phyloP scores from a whole-genome alignment of 345 rosid genomes.

The Eucalyptus regnans region DNA sequence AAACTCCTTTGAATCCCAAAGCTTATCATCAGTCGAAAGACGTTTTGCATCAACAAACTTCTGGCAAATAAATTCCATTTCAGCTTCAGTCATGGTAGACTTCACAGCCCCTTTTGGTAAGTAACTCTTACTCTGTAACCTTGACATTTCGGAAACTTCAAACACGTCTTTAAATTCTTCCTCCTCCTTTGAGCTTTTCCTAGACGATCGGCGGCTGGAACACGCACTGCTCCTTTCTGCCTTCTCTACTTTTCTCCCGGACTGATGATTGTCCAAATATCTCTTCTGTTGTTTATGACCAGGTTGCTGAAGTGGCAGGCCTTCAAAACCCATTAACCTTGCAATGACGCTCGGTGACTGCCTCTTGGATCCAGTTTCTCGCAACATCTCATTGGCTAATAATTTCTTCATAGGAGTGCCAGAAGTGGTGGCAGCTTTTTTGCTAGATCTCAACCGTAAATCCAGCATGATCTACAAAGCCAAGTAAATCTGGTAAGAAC shows the following conservation, averaged over 20 bases:
- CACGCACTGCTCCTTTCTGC: constrained; percentile 24
- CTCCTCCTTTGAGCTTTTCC: constrained; percentile 61
- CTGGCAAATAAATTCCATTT: constrained; percentile 60
- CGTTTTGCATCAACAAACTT: constrained; percentile 73
- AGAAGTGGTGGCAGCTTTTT: constrained; percentile 27
- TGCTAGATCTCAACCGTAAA: constrained; percentile 21
- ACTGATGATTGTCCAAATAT: constrained; percentile 16
- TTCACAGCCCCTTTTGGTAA: constrained; percentile 11
- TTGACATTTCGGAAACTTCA: constrained; percentile 69
- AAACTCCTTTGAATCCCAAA: constrained; percentile 70
- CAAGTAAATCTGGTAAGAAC: not conserved
- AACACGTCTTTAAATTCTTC: constrained; percentile 93
- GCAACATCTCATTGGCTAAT: constrained; percentile 77
- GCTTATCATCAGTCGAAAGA: constrained; percentile 58
- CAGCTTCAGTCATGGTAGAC: constrained; percentile 42
- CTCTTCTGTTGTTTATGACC: constrained; percentile 30
- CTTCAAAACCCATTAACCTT: constrained; percentile 92
- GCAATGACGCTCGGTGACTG: constrained; percentile 82
- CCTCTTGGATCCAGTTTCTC: constrained; percentile 55
- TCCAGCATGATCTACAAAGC: constrained; percentile 36
- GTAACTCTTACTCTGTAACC: constrained; percentile 24
- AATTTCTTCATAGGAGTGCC: constrained; percentile 62
- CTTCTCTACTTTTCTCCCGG: constrained; percentile 8
- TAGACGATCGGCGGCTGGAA: constrained; percentile 35
- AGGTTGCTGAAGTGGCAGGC: constrained; percentile 50